Evolutionary conservation across 331 rosid genomes (phyloP), one percentile per base, ranked within the genome.

Genomic region (Malus hybrid): DNA sequence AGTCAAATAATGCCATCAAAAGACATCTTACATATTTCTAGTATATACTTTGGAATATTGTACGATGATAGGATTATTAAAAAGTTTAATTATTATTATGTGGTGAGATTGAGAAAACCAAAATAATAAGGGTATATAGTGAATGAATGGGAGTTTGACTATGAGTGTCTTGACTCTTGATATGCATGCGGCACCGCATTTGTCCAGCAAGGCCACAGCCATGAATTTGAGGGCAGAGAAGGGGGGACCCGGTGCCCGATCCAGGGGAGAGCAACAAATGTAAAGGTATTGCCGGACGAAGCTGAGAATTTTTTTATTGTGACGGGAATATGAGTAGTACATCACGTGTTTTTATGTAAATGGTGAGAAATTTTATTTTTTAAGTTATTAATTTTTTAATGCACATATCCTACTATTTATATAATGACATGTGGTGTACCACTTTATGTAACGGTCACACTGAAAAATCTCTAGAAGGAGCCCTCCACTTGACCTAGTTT

Each of bases 241-340:
- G 39, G 34, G 57, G 74, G 78, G 75, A n/a, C 75, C 66, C 12
- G 75, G 68, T 28, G 70, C 73, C 74, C 22, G 65, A 67, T 79
- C 82, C 82, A 75, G 75, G 70, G 74, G 75, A 44, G 24, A 44
- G 64, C 56, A 69, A 39, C 53, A 72, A 5, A 63, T 36, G 73
- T 32, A 61, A 46, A 66, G 15, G 16, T 1, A 15, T 7, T 66
- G 69, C 57, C 64, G 74, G 48, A 24, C 22, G 33, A 64, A 39
- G 46, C 46, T 73, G 4, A 39, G 12, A 39, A 0, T 0, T 9
- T 39, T 39, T 39, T 39, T 0, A 8, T 39, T 39, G 4, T 39
- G 44, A 39, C 0, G 1, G 0, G 1, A 39, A 39, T 0, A 39
- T 0, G 4, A 0, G 0, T 39, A 0, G 0, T 39, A 39, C 0